These are phyloP conservation scores for Olyra latifolia DNA, from an alignment of 176 grass and related monocot genomes.

Conservation along the genomic window DNA sequence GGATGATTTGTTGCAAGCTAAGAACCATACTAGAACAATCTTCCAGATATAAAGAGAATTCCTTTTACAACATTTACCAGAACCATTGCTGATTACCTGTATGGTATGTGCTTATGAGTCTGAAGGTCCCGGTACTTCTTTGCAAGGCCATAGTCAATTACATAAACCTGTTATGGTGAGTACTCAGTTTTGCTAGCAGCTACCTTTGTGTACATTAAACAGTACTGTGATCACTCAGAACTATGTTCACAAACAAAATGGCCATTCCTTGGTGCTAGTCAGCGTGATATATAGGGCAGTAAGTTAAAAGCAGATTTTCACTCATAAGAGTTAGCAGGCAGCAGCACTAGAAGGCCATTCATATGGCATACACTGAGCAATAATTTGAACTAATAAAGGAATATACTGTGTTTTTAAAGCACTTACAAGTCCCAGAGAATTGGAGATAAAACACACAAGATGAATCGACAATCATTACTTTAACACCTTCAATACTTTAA, in stretches of 20 bases:
- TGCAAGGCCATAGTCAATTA: slow-evolving; percentile 70
- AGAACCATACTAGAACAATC: slow-evolving; percentile 12
- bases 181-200: slow-evolving; percentile 24
- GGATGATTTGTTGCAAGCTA: background rate
- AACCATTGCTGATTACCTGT: slow-evolving; percentile 46
- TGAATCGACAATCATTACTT: background rate
- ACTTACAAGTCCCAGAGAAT: background rate
- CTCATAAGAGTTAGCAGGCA: slow-evolving; percentile 14
- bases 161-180: slow-evolving; percentile 45
- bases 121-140: slow-evolving; percentile 73
- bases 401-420: slow-evolving; percentile 13
- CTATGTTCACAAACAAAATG: background rate
- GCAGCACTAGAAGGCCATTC: background rate
- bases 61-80: slow-evolving; percentile 12
- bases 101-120: slow-evolving; percentile 73
- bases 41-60: slow-evolving; percentile 2
- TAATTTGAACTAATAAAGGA: background rate
- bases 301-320: background rate
- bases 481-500: background rate
- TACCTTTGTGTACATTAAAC: slow-evolving; percentile 13
- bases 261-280: background rate
- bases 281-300: background rate
- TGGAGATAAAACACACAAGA: background rate
- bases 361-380: background rate
- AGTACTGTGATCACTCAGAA: slow-evolving; percentile 6